A percentile compares a stretch with the other conserved stretches of the same genome.
These are phyloP conservation scores for Penicillium brevicompactum DNA, from an alignment of 2,329 filamentous ascomycete species.

Conservation along the genomic window DNA sequence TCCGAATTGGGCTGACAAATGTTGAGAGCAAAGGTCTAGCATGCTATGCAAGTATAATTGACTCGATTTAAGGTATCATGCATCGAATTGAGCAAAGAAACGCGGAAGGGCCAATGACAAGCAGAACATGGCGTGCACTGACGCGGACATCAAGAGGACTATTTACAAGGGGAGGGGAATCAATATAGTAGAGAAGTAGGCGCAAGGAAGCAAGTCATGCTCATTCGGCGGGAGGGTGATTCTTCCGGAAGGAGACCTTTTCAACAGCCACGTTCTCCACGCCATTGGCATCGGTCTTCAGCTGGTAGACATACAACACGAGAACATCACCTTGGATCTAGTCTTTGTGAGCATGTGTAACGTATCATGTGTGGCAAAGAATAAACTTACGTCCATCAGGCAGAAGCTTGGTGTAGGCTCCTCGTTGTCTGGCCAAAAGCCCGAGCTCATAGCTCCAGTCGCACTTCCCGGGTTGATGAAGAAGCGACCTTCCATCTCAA, in stretches of 20 bases:
- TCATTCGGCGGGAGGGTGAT: constrained; percentile 62
- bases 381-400: constrained; percentile 85
- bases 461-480: constrained; percentile 71
- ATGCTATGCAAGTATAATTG: not conserved
- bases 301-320: constrained; percentile 90
- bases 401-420: constrained; percentile 90
- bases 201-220: not conserved
- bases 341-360: constrained; percentile 17
- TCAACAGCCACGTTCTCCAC: constrained; percentile 79
- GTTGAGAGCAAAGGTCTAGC: not conserved
- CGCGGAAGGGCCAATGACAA: not conserved
- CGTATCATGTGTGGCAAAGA: not conserved
- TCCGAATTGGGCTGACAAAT: too few species aligned
- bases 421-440: constrained; percentile 61
- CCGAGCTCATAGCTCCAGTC: constrained; percentile 65
- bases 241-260: constrained; percentile 84
- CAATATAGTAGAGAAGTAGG: not conserved
- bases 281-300: constrained; percentile 75
- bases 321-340: constrained; percentile 95
- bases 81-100: constrained; percentile 13
- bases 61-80: constrained; percentile 13
- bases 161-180: constrained; percentile 30
- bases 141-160: constrained; percentile 26
- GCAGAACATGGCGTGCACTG: not conserved
- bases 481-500: constrained; percentile 72